These are phyloP conservation scores for Cordyceps pruinosa DNA, from an alignment of 2,329 filamentous ascomycete genomes.

Conservation along the genomic window DNA sequence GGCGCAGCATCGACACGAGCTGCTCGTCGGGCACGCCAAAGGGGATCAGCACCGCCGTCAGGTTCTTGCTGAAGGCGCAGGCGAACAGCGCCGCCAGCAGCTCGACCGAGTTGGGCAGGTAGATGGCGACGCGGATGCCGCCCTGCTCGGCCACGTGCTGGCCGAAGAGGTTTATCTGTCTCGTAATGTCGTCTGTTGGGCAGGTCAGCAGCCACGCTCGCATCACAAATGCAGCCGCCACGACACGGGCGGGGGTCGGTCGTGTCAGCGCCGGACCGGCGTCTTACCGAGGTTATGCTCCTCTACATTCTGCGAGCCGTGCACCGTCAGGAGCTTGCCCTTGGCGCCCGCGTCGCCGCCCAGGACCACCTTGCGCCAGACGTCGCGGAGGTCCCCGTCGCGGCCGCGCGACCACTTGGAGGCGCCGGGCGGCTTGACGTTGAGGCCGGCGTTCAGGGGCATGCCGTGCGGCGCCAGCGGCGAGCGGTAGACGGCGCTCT, in stretches of 20 bases:
- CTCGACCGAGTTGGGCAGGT: constrained; percentile 89
- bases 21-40: constrained; percentile 67
- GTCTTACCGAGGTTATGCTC: constrained; percentile 60
- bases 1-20: constrained; percentile 64
- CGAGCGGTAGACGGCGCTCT: constrained; percentile 82
- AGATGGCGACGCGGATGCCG: constrained; percentile 74
- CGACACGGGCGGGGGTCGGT: too few relatives aligned
- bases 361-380: constrained; percentile 70
- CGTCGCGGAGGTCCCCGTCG: constrained; percentile 82
- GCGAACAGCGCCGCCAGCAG: constrained; percentile 77
- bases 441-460: constrained; percentile 68
- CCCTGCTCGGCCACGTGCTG: constrained; percentile 65
- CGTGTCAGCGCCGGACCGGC: background rate
- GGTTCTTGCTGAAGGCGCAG: constrained; percentile 74
- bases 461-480: constrained; percentile 79
- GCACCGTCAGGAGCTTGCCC: constrained; percentile 70
- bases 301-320: constrained; percentile 66
- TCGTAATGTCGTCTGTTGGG: constrained; percentile 59
- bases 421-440: constrained; percentile 72
- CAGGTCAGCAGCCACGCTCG: background rate
- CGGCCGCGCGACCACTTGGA: constrained; percentile 78
- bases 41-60: constrained; percentile 78
- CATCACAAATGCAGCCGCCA: background rate
- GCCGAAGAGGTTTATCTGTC: constrained; percentile 83
- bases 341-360: constrained; percentile 60